phyloP scores from a whole-genome alignment of 257 asterid species.

The Solanum lycopersicoides region DNA sequence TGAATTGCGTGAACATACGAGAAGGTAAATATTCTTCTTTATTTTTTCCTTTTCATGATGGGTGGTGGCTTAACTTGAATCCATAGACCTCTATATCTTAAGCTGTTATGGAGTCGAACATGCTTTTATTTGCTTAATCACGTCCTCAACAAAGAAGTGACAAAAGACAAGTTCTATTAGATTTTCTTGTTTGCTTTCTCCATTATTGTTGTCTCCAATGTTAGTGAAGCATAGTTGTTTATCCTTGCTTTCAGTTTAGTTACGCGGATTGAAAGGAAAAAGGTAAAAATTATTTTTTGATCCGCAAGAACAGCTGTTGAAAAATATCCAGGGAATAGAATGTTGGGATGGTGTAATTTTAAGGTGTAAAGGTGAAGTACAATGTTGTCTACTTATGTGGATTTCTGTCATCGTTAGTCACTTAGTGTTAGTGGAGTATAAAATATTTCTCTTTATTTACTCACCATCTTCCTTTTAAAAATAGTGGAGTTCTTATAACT shows the following conservation, averaged over 20 bases:
- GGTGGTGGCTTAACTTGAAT: background rate
- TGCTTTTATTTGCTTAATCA: background rate
- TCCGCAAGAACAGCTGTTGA: constrained; percentile 44
- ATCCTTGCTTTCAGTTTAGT: background rate
- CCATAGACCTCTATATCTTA: background rate
- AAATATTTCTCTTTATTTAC: background rate
- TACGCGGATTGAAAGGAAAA: background rate
- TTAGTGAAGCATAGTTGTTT: background rate
- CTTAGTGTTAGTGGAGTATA: background rate
- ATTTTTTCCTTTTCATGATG: background rate
- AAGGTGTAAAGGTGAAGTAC: constrained; percentile 39
- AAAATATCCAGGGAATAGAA: constrained; percentile 53
- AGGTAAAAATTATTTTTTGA: background rate
- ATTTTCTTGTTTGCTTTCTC: background rate
- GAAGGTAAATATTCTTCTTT: background rate
- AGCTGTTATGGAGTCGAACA: background rate
- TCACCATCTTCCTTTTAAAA: background rate
- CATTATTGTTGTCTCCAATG: background rate
- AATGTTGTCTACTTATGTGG: background rate
- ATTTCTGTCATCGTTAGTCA: background rate
- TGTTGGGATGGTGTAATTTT: constrained; percentile 77
- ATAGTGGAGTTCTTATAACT: constrained; percentile 76
- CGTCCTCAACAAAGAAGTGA: background rate
- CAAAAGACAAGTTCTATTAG: background rate
- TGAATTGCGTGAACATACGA: background rate